Percentiles rank a stretch among this genome's conserved stretches.
phyloP scores from a whole-genome alignment of 2,329 filamentous ascomycete genomes.

The Colletotrichum phormii region DNA sequence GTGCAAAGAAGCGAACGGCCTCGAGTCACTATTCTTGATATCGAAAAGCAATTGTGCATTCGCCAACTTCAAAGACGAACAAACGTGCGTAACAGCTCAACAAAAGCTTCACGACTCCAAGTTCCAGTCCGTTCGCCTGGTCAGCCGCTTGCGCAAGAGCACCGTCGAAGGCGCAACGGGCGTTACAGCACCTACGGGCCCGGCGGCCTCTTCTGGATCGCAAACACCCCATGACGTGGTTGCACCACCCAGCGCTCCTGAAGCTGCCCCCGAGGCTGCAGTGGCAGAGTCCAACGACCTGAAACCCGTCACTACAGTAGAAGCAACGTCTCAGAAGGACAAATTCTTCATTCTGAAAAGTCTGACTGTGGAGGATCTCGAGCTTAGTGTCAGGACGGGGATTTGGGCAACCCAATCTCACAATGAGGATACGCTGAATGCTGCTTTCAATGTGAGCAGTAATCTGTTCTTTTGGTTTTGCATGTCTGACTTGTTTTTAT shows the following conservation, averaged over 20 bases:
- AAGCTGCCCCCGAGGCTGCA: neutral
- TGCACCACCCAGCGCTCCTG: neutral
- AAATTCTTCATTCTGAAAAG: constrained; percentile 95
- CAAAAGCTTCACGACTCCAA: constrained; percentile 89
- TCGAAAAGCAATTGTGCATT: constrained; percentile 98
- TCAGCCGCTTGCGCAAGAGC: constrained; percentile 81
- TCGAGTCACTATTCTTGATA: constrained; percentile 93
- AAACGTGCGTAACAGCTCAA: constrained; percentile 80
- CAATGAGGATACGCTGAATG: constrained; percentile 87
- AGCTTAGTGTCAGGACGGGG: constrained; percentile 86
- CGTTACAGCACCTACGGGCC: constrained; percentile 65
- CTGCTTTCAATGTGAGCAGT: constrained; percentile 78
- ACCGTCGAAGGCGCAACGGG: constrained; percentile 59
- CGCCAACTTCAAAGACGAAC: constrained; percentile 90
- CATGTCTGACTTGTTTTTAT: constrained; percentile 25
- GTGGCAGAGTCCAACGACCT: constrained; percentile 9
- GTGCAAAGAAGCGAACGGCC: constrained; percentile 79
- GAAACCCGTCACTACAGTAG: constrained; percentile 15
- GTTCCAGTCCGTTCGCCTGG: constrained; percentile 86
- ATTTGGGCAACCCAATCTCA: constrained; percentile 96
- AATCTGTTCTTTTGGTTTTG: neutral
- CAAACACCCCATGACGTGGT: constrained; percentile 18
- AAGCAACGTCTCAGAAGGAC: constrained; percentile 62
- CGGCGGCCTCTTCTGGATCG: constrained; percentile 53
- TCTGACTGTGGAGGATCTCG: constrained; percentile 88